phyloP scores from a whole-genome alignment of 2,329 filamentous ascomycete genomes.

The Aspergillus tamarii region DNA sequence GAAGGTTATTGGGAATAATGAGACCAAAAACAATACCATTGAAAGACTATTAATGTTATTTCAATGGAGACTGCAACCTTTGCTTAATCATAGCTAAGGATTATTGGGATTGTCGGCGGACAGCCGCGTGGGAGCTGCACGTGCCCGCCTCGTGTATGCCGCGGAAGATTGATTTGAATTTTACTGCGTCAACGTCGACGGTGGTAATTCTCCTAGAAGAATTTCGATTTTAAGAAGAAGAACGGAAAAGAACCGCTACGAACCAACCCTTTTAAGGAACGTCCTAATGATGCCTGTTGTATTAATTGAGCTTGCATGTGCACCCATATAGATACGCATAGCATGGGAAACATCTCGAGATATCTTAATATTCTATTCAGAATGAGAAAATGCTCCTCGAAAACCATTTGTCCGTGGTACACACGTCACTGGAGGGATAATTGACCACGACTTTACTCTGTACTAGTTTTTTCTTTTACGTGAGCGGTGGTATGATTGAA shows the following conservation, averaged over 20 bases:
- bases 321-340: too few species aligned
- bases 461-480: background rate
- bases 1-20: background rate
- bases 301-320: background rate
- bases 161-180: background rate
- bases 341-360: background rate
- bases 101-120: background rate
- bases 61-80: background rate
- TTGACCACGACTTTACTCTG: background rate
- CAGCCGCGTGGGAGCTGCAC: slow-evolving; percentile 1
- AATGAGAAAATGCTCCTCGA: too few species aligned
- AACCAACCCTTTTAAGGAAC: background rate
- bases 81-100: background rate
- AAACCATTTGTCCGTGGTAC: background rate
- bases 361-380: too few species aligned
- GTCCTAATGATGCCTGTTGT: background rate
- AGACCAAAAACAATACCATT: background rate
- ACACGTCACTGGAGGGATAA: background rate
- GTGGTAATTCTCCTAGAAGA: slow-evolving; percentile 1
- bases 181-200: background rate
- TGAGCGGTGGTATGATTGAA: slow-evolving; percentile 4
- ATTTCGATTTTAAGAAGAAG: background rate
- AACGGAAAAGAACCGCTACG: background rate
- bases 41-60: background rate
- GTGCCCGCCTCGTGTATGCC: background rate